phyloP scores from a whole-genome alignment of 805 yeast species.

The Kodamaea kakaduensis region DNA sequence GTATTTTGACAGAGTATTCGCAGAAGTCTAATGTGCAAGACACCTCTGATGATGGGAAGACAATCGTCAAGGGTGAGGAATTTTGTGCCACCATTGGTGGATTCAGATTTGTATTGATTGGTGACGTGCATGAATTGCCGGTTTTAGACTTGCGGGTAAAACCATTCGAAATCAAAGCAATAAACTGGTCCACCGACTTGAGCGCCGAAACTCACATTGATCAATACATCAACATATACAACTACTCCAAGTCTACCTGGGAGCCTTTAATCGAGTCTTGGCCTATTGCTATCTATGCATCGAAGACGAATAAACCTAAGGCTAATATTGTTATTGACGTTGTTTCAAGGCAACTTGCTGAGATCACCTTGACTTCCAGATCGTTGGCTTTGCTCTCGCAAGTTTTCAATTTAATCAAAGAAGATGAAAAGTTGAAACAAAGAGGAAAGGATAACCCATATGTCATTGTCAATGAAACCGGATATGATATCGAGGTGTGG shows the following conservation, averaged over 20 bases:
- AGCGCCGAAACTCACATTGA: slow-evolving; percentile 64
- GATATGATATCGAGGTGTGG: slow-evolving; percentile 79
- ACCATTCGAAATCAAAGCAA: slow-evolving; percentile 63
- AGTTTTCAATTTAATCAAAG: slow-evolving; percentile 54
- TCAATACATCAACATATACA: slow-evolving; percentile 70
- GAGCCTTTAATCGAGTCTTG: slow-evolving; percentile 91
- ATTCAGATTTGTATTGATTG: slow-evolving; percentile 73
- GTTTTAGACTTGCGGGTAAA: slow-evolving; percentile 70
- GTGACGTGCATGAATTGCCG: slow-evolving; percentile 89
- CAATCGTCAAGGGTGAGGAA: slow-evolving; percentile 64
- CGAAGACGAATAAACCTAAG: slow-evolving; percentile 44
- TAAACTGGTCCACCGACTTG: slow-evolving; percentile 84
- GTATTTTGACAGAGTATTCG: slow-evolving; percentile 52
- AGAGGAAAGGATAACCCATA: slow-evolving; percentile 84
- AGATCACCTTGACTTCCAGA: slow-evolving; percentile 75
- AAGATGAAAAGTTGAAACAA: slow-evolving; percentile 51
- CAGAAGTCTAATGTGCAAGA: slow-evolving; percentile 18
- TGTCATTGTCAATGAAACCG: slow-evolving; percentile 77
- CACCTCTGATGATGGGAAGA: slow-evolving; percentile 24
- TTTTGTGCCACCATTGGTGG: slow-evolving; percentile 68
- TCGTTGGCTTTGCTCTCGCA: slow-evolving; percentile 75
- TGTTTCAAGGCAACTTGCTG: slow-evolving; percentile 71
- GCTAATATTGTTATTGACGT: slow-evolving; percentile 59
- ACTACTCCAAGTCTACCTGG: slow-evolving; percentile 89
- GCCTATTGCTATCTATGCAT: slow-evolving; percentile 70